These are phyloP conservation scores for Neoboletus subvelutipes DNA, from an alignment of 768 basidiomycete genomes.

Conservation along the genomic window DNA sequence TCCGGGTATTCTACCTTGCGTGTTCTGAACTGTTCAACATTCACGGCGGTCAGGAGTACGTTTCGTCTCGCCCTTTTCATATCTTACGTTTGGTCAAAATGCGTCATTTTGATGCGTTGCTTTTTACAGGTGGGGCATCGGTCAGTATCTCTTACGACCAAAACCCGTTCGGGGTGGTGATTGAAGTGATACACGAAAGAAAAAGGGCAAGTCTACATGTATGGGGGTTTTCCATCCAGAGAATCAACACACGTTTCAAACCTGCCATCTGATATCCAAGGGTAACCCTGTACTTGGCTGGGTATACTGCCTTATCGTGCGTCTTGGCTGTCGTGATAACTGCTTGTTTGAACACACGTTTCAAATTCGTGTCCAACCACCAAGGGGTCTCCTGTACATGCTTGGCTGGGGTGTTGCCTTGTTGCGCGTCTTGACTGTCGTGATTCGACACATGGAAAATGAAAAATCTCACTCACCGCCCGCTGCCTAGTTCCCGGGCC, in stretches of 20 bases:
- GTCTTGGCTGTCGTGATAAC: too few relatives aligned
- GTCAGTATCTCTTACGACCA: neutral
- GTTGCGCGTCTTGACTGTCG: neutral
- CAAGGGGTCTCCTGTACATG: too few relatives aligned
- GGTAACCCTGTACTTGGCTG: too few relatives aligned
- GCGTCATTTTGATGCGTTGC: neutral
- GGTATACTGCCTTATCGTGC: too few relatives aligned
- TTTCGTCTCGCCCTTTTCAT: neutral
- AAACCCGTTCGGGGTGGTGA: neutral
- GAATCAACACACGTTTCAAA: neutral
- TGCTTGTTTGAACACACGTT: too few relatives aligned
- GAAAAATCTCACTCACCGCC: too few relatives aligned
- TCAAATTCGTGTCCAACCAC: too few relatives aligned
- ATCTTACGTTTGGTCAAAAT: neutral
- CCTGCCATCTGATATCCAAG: too few relatives aligned
- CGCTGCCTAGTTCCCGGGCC: too few relatives aligned
- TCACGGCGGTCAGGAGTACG: neutral
- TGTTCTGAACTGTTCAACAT: neutral
- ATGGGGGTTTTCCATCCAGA: neutral
- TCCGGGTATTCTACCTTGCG: neutral
- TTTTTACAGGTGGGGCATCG: neutral
- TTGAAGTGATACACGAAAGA: neutral
- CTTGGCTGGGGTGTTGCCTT: neutral
- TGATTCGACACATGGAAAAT: neutral
- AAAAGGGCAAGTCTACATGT: neutral